Evolutionary conservation across 78 protist genomes (phyloP).

Genomic region (Mantamonas sphyraenae): DNA sequence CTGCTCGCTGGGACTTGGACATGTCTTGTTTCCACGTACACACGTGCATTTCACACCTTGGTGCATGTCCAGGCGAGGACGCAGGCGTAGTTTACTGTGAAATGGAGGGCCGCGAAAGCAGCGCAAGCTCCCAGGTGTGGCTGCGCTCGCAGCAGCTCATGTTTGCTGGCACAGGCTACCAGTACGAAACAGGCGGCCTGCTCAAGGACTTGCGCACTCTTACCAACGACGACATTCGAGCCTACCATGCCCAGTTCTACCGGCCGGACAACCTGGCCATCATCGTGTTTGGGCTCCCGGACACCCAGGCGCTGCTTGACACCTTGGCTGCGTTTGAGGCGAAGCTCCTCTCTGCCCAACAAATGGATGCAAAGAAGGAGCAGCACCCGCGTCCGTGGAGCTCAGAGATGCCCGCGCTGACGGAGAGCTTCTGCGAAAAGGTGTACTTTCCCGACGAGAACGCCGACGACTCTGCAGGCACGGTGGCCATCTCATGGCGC

Average conservation of each 20-base stretch:
- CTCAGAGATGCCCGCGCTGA: not conserved
- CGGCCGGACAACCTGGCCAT: conserved; percentile 46
- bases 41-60: not conserved
- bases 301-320: not conserved
- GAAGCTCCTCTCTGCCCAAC: not conserved
- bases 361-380: no score
- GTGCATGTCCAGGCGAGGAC: no score
- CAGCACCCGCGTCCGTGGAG: not conserved
- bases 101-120: conserved; percentile 55
- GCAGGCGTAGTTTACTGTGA: conserved; percentile 68
- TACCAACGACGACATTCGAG: conserved; percentile 5
- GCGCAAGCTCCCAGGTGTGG: not conserved
- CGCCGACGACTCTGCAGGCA: conserved; percentile 12
- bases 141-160: not conserved
- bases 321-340: conserved; percentile 7
- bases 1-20: not conserved
- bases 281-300: conserved; percentile 31
- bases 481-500: conserved; percentile 27
- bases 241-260: conserved; percentile 45
- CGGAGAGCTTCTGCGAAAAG: not conserved
- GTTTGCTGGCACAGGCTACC: conserved; percentile 37
- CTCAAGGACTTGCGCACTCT: conserved; percentile 23
- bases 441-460: not conserved
- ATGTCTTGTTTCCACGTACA: not conserved
- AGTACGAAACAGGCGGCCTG: conserved; percentile 55